These are phyloP conservation scores for Penicillium bovifimosum DNA, from an alignment of 495 filamentous ascomycete genomes.

Conservation along the genomic window DNA sequence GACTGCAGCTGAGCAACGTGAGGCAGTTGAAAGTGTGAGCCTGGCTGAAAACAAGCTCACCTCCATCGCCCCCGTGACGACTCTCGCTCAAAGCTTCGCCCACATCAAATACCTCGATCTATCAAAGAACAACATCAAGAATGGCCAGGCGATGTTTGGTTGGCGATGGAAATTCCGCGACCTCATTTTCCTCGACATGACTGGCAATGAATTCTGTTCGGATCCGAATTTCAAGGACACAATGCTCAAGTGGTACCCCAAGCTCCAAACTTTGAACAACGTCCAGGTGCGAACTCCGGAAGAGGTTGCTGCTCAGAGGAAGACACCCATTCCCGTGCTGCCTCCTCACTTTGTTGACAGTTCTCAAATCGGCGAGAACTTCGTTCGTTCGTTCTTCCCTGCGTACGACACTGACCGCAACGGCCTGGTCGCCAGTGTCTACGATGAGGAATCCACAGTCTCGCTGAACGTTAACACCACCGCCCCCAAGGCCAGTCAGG, in stretches of 20 bases:
- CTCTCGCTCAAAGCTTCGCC: conserved; percentile 70
- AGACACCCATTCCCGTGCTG: conserved; percentile 61
- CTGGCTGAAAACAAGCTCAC: conserved; percentile 71
- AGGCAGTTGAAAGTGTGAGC: conserved; percentile 69
- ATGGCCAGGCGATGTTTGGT: conserved; percentile 48
- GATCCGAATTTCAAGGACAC: conserved; percentile 59
- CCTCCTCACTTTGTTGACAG: conserved; percentile 71
- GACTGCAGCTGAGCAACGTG: conserved; percentile 56
- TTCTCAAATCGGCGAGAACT: conserved; percentile 64
- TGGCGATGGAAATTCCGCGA: conserved; percentile 75
- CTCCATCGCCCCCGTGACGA: conserved; percentile 61
- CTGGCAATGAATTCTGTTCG: conserved; percentile 65
- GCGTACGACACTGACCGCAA: conserved; percentile 69
- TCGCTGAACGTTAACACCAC: conserved; percentile 67
- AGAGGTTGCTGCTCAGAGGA: conserved; percentile 51
- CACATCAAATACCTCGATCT: conserved; percentile 80
- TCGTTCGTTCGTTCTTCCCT: conserved; percentile 67
- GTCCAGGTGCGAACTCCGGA: conserved; percentile 64
- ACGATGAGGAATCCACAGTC: conserved; percentile 74
- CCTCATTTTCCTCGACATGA: conserved; percentile 72
- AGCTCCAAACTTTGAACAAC: conserved; percentile 65
- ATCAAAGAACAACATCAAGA: conserved; percentile 68
- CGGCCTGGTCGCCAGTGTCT: conserved; percentile 57
- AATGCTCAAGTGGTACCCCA: conserved; percentile 77
- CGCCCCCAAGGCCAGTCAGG: conserved; percentile 48